These are phyloP conservation scores for Gymnopilus junonius DNA, from an alignment of 768 basidiomycete genomes.

Conservation along the genomic window DNA sequence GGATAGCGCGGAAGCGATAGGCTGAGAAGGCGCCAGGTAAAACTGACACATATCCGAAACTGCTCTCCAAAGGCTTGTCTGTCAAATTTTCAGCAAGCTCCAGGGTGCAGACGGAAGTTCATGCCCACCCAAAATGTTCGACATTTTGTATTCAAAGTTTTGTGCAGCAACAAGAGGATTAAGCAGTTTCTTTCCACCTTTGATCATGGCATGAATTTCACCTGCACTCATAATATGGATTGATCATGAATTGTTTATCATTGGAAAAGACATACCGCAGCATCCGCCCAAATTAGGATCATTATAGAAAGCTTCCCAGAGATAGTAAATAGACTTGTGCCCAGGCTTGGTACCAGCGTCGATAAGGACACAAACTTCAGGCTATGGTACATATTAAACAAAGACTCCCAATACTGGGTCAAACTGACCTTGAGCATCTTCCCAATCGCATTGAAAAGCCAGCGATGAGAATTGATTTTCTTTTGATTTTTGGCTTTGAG, in stretches of 20 bases:
- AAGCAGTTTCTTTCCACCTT: constrained; percentile 87
- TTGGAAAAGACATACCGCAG: constrained; percentile 56
- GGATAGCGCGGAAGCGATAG: constrained; percentile 92
- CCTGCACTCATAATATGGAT: constrained; percentile 26
- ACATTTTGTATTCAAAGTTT: constrained; percentile 99
- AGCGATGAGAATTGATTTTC: constrained; percentile 95
- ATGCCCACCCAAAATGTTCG: constrained; percentile 82
- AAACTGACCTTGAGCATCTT: constrained; percentile 68
- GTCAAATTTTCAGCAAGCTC: not conserved
- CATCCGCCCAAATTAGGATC: constrained; percentile 81
- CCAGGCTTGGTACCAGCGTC: constrained; percentile 98
- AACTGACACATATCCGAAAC: constrained; percentile 95
- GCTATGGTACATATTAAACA: constrained; percentile 45
- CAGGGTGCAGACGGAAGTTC: not conserved
- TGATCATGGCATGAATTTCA: constrained; percentile 97
- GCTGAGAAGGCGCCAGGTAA: constrained; percentile 97
- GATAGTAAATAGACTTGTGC: constrained; percentile 93
- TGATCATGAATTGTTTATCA: not conserved
- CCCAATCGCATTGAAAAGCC: constrained; percentile 95
- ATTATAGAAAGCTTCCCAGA: constrained; percentile 93
- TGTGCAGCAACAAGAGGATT: constrained; percentile 95
- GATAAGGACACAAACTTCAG: constrained; percentile 89
- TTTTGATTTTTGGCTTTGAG: constrained; percentile 95
- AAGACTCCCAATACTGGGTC: not conserved
- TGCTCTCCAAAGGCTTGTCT: constrained; percentile 95